These are phyloP conservation scores for Candida silvicultrix DNA, from an alignment of 805 yeast genomes.

Conservation along the genomic window DNA sequence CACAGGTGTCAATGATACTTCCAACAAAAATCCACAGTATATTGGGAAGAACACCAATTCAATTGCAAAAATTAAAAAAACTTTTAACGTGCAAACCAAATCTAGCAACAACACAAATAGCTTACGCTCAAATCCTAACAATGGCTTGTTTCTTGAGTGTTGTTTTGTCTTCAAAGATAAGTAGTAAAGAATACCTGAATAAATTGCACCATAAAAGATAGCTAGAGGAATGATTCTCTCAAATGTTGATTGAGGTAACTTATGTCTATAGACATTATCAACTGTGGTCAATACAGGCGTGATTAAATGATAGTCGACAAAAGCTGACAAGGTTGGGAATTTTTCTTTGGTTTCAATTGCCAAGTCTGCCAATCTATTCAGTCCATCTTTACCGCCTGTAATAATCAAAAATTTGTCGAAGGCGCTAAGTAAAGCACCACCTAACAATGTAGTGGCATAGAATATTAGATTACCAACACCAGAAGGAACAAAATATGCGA, in stretches of 20 bases:
- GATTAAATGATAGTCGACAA: conserved; percentile 1
- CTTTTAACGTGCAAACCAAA: conserved; percentile 59
- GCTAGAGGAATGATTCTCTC: conserved; percentile 33
- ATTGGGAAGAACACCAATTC: conserved; percentile 86
- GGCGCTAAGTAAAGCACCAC: conserved; percentile 4
- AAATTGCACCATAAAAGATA: conserved; percentile 29
- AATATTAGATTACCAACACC: conserved; percentile 30
- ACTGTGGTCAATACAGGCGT: conserved; percentile 18
- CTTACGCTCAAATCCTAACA: conserved; percentile 43
- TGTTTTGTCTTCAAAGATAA: conserved; percentile 24
- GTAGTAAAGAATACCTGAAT: conserved; percentile 20
- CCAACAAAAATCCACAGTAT: conserved; percentile 75
- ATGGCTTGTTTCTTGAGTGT: conserved; percentile 33
- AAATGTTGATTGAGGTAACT: conserved; percentile 24
- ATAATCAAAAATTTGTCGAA: conserved; percentile 1
- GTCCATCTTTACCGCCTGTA: conserved; percentile 1
- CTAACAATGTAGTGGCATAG: conserved; percentile 13
- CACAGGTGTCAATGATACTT: conserved; percentile 60
- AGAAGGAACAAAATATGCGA: conserved; percentile 43
- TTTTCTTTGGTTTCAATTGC: neutral
- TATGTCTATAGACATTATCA: conserved; percentile 14
- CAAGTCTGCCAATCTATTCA: neutral
- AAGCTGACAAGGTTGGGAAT: conserved; percentile 2
- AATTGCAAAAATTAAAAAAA: conserved; percentile 63
- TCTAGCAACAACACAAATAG: conserved; percentile 49